phyloP scores from a whole-genome alignment of 2,329 filamentous ascomycete genomes.

The Pseudogymnoascus sp. region DNA sequence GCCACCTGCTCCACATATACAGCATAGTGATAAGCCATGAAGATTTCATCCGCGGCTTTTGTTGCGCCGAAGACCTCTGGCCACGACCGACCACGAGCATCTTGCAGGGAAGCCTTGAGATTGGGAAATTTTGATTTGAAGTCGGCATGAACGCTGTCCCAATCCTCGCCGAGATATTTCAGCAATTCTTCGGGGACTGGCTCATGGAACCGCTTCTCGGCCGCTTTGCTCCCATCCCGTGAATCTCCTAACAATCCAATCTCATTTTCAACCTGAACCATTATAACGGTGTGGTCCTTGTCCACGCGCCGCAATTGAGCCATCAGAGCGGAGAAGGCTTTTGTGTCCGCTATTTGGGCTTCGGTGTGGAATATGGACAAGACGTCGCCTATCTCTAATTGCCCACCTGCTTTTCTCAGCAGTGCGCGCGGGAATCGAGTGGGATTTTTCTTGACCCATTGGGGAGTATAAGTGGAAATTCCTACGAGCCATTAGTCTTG shows the following conservation, averaged over 20 bases:
- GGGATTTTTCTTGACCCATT: not conserved
- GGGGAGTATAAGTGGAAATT: not conserved
- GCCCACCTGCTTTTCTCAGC: constrained; percentile 9
- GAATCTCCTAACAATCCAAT: not conserved
- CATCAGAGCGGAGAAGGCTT: not conserved
- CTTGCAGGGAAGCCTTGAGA: not conserved
- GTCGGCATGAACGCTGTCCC: not conserved
- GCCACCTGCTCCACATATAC: constrained; percentile 35
- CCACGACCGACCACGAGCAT: constrained; percentile 25
- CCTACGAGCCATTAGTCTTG: not conserved
- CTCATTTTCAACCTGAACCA: constrained; percentile 1
- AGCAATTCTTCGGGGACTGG: not conserved
- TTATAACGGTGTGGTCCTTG: constrained; percentile 24
- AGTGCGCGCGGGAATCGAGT: not conserved
- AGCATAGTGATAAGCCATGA: constrained; percentile 40
- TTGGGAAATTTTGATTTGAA: not conserved
- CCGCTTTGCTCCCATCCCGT: not conserved
- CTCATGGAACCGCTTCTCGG: not conserved
- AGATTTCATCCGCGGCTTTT: constrained; percentile 34
- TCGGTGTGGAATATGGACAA: constrained; percentile 32
- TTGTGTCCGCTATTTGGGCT: constrained; percentile 15
- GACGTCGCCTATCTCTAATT: constrained; percentile 26
- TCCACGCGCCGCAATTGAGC: constrained; percentile 34
- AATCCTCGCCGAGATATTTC: not conserved
- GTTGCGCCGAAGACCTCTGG: constrained; percentile 32